A percentile compares a stretch with the other conserved stretches of the same genome.
Evolutionary conservation across 495 filamentous ascomycete genomes (phyloP).

Genomic region (Aspergillus conjunctus): DNA sequence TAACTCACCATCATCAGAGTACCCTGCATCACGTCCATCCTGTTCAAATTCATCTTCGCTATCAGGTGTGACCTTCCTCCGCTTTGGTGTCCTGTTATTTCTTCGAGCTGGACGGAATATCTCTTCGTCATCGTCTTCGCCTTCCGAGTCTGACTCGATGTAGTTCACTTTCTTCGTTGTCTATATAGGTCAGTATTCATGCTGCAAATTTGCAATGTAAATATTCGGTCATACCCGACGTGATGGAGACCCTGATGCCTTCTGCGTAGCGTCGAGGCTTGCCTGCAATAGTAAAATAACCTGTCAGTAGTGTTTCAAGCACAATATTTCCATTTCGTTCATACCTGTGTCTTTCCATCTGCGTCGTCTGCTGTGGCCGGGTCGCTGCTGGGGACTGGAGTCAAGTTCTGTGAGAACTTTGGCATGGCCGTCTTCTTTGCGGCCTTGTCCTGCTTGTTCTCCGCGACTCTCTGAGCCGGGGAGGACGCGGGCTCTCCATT

Average conservation of each 20-base stretch:
- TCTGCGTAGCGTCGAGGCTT: constrained; percentile 20
- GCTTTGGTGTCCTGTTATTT: constrained; percentile 46
- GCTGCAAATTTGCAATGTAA: neutral
- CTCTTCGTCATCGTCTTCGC: constrained; percentile 57
- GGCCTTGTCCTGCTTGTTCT: constrained; percentile 34
- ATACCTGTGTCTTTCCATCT: constrained; percentile 31
- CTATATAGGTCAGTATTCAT: constrained; percentile 25
- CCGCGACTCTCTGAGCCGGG: constrained; percentile 46
- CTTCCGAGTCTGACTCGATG: constrained; percentile 53
- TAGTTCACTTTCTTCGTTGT: constrained; percentile 52
- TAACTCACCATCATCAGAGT: constrained; percentile 65
- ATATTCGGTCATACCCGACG: constrained; percentile 40
- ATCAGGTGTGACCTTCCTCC: constrained; percentile 53
- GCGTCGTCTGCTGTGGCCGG: constrained; percentile 43
- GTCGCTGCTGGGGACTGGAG: constrained; percentile 84
- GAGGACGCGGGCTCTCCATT: constrained; percentile 43
- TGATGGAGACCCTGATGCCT: constrained; percentile 44
- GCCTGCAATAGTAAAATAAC: constrained; percentile 5
- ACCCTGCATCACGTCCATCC: constrained; percentile 52
- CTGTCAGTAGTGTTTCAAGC: constrained; percentile 12
- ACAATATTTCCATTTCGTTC: neutral
- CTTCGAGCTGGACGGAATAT: constrained; percentile 49
- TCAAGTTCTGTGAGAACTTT: constrained; percentile 54
- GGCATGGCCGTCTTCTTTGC: constrained; percentile 43
- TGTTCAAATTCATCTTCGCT: constrained; percentile 72